phyloP scores from a whole-genome alignment of 2,329 filamentous ascomycete species.

The Phoma sp. region DNA sequence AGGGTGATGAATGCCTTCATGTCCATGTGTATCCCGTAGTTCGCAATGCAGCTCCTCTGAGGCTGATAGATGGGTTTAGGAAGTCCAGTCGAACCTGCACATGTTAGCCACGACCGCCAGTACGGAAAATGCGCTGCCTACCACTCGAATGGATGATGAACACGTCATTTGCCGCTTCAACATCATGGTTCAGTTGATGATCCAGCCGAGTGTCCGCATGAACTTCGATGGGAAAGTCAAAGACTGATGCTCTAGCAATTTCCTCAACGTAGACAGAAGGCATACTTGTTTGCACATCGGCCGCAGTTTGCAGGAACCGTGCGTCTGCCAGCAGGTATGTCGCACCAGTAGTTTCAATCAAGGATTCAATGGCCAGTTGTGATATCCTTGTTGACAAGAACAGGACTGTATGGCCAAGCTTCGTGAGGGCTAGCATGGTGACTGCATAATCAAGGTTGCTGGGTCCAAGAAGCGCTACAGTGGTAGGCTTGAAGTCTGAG shows the following conservation, averaged over 20 bases:
- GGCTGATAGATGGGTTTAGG: conserved; percentile 68
- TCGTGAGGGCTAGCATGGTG: conserved; percentile 61
- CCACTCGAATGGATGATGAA: conserved; percentile 38
- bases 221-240: conserved; percentile 32
- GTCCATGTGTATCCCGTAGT: conserved; percentile 27
- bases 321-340: conserved; percentile 29
- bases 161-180: conserved; percentile 28
- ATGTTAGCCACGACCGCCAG: background rate
- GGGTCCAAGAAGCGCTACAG: conserved; percentile 59
- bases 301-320: conserved; percentile 45
- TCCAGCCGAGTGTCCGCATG: conserved; percentile 35
- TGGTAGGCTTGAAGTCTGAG: conserved; percentile 24
- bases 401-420: conserved; percentile 62
- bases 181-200: conserved; percentile 25
- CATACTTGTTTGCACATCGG: conserved; percentile 17
- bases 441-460: conserved; percentile 64
- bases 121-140: background rate
- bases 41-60: conserved; percentile 49
- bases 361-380: conserved; percentile 56
- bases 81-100: conserved; percentile 61
- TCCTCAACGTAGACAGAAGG: conserved; percentile 16
- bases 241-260: conserved; percentile 22
- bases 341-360: conserved; percentile 42
- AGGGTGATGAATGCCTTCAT: conserved; percentile 33
- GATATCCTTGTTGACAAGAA: conserved; percentile 63